These are phyloP conservation scores for Neocucurbitaria cava DNA, from an alignment of 2,329 filamentous ascomycete species.

Conservation along the genomic window DNA sequence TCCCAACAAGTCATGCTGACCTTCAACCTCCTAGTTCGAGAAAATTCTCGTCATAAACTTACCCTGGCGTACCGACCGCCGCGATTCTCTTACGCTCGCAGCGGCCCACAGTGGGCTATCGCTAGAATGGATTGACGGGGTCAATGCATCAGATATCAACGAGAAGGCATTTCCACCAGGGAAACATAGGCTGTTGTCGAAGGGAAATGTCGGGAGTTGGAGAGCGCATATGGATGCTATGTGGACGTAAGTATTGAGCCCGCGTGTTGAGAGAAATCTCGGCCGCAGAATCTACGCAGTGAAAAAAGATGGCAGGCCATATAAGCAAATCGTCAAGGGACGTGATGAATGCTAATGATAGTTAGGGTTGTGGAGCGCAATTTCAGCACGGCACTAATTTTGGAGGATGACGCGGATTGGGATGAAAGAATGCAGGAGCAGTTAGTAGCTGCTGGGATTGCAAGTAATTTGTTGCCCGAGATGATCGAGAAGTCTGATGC, in stretches of 20 bases:
- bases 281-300: too few relatives aligned
- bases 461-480: constrained; percentile 14
- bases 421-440: constrained; percentile 27
- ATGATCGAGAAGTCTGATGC: constrained; percentile 8
- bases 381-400: constrained; percentile 29
- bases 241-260: constrained; percentile 16
- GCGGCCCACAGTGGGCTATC: constrained; percentile 55
- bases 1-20: not conserved
- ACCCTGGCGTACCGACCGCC: constrained; percentile 58
- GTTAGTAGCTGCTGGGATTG: constrained; percentile 19
- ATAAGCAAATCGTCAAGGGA: not conserved
- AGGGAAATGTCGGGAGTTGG: constrained; percentile 31
- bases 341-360: constrained; percentile 1
- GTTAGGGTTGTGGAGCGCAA: constrained; percentile 28
- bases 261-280: not conserved
- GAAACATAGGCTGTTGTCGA: constrained; percentile 32
- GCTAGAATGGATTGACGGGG: constrained; percentile 57
- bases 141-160: constrained; percentile 46
- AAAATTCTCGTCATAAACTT: constrained; percentile 62
- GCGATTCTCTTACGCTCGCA: constrained; percentile 58
- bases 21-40: constrained; percentile 53
- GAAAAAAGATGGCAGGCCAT: too few relatives aligned
- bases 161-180: constrained; percentile 45
- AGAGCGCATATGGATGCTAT: constrained; percentile 37
- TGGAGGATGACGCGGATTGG: constrained; percentile 40